Evolutionary conservation across 2,329 filamentous ascomycete genomes (phyloP).

Genomic region (Epichloe elymi): DNA sequence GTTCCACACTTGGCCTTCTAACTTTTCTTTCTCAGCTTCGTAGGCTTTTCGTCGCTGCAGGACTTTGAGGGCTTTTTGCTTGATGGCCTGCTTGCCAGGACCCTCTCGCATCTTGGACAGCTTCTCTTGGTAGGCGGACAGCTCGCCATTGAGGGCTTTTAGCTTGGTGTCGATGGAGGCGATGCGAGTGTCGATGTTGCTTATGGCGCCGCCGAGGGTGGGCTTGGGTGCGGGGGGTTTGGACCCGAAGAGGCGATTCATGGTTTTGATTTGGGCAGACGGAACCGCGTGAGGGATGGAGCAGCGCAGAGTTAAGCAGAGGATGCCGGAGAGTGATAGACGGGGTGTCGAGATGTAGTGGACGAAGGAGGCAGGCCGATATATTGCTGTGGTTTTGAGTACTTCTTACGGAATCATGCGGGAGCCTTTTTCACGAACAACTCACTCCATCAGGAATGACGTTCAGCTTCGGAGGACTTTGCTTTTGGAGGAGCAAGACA

Average conservation of each 20-base stretch:
- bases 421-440: not conserved
- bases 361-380: not conserved
- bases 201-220: conserved; percentile 69
- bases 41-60: conserved; percentile 89
- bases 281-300: not conserved
- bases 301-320: not conserved
- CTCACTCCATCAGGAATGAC: not conserved
- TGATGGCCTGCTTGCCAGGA: conserved; percentile 82
- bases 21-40: conserved; percentile 85
- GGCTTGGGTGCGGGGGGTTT: conserved; percentile 84
- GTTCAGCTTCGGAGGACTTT: not conserved
- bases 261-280: conserved; percentile 26
- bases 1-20: conserved; percentile 92
- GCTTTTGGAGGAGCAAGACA: not conserved
- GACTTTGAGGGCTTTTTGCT: conserved; percentile 87
- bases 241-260: conserved; percentile 94
- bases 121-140: conserved; percentile 75
- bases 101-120: conserved; percentile 90
- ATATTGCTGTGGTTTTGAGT: not conserved
- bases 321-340: not conserved
- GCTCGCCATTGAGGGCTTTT: conserved; percentile 79
- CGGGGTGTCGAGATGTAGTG: not conserved
- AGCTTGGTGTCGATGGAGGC: conserved; percentile 89
- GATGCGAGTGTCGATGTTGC: conserved; percentile 73
- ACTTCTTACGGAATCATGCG: not conserved